Percentiles rank a stretch among this genome's conserved stretches.
phyloP scores from a whole-genome alignment of 306 rosid species.

The Cicer judaicum region DNA sequence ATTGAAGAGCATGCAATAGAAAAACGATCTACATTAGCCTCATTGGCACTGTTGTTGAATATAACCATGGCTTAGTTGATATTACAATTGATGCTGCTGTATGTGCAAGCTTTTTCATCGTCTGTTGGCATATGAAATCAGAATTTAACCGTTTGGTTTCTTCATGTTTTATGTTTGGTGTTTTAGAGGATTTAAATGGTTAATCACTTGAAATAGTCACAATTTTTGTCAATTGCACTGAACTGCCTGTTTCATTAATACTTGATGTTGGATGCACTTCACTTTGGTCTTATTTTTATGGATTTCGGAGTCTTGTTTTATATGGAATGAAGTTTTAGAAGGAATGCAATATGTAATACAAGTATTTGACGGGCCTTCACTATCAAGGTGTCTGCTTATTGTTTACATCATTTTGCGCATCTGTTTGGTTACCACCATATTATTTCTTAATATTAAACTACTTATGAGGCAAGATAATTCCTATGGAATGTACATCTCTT shows the following conservation, averaged over 20 bases:
- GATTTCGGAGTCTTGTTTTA: conserved; percentile 16
- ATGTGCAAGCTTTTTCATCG: background rate
- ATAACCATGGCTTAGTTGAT: background rate
- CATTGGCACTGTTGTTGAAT: background rate
- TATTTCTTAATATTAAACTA: background rate
- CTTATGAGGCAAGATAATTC: background rate
- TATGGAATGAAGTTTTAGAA: background rate
- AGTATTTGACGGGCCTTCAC: conserved; percentile 6
- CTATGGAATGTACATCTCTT: conserved; percentile 2
- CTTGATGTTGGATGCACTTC: background rate
- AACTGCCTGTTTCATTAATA: conserved; percentile 20
- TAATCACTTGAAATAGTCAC: conserved; percentile 8
- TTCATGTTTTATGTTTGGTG: conserved; percentile 13
- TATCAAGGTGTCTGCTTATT: background rate
- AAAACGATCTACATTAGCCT: background rate
- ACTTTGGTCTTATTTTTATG: background rate
- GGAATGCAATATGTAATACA: background rate
- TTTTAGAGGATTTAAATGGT: conserved; percentile 21
- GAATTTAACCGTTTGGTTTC: conserved; percentile 6
- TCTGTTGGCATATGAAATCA: background rate
- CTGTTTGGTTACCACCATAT: background rate
- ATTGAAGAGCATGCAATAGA: background rate
- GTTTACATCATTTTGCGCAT: background rate
- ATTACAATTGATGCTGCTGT: conserved; percentile 11
- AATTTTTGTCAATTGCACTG: background rate